Conservation (phyloP, 164 flowering plant species). For the Aristolochia californica region DNA sequence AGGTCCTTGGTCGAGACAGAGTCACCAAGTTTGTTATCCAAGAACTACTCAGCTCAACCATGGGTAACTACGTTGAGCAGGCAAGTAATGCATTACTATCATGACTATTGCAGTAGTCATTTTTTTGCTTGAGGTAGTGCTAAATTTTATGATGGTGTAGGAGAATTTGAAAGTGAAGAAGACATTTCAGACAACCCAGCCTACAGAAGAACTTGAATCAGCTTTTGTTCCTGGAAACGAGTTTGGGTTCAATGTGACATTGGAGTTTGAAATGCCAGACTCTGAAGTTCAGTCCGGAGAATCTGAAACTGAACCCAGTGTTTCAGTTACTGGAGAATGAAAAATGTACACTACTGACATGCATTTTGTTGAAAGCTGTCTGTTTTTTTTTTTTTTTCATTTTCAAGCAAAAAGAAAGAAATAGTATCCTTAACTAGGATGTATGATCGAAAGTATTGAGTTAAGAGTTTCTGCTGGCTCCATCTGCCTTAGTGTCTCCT, state of each 20-base stretch:
- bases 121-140: neutral
- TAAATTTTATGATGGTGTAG: slow-evolving; percentile 17
- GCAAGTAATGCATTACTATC: slow-evolving; percentile 17
- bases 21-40: slow-evolving; percentile 68
- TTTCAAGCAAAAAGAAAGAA: no score
- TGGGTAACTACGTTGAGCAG: slow-evolving; percentile 59
- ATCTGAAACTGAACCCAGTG: no score
- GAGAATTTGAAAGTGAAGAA: slow-evolving; percentile 58
- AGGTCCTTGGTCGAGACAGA: slow-evolving; percentile 54
- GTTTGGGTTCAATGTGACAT: slow-evolving; percentile 55
- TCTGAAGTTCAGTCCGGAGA: slow-evolving; percentile 7
- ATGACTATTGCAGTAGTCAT: neutral
- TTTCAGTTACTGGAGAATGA: neutral
- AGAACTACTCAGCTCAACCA: slow-evolving; percentile 55
- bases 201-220: slow-evolving; percentile 51
- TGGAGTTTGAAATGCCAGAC: slow-evolving; percentile 44
- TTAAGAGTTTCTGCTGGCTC: no score
- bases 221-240: slow-evolving; percentile 47
- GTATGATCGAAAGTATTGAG: no score
- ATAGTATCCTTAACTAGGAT: no score
- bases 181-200: slow-evolving; percentile 48
- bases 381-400: no score
- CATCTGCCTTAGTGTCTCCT: no score
- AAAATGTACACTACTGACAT: no score
- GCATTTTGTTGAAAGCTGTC: no score